Percentiles rank a stretch among this genome's conserved stretches.
Evolutionary conservation across 1,139 yeast genomes (phyloP).

Genomic region (Hyphopichia burtonii): DNA sequence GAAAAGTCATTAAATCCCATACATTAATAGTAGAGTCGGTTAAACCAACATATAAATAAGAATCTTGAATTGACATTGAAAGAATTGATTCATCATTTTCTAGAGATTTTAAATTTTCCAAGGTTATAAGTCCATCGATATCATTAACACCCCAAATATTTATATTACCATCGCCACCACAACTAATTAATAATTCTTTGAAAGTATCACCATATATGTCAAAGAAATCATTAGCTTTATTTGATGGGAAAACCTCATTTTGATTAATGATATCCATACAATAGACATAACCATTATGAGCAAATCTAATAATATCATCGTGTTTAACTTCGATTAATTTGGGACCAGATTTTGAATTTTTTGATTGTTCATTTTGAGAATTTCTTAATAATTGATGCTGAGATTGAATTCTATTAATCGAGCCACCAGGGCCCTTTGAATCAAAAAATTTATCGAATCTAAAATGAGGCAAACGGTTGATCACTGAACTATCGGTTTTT

Average conservation of each 20-base stretch:
- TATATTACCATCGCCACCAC: conserved; percentile 89
- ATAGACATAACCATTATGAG: conserved; percentile 89
- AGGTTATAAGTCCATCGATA: conserved; percentile 6
- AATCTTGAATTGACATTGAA: conserved; percentile 60
- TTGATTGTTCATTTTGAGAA: conserved; percentile 8
- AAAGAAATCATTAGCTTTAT: conserved; percentile 19
- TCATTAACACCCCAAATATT: conserved; percentile 63
- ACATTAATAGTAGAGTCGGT: conserved; percentile 70
- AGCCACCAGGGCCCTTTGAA: conserved; percentile 83
- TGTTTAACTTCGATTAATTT: conserved; percentile 66
- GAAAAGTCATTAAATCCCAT: conserved; percentile 83
- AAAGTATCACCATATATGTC: conserved; percentile 16
- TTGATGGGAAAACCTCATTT: conserved; percentile 5
- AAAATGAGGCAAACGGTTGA: conserved; percentile 65
- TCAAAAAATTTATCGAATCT: conserved; percentile 88
- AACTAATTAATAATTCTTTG: conserved; percentile 35
- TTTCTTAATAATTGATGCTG: conserved; percentile 27
- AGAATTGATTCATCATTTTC: conserved; percentile 70
- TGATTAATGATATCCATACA: conserved; percentile 49
- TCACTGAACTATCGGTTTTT: conserved; percentile 7
- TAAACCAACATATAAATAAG: conserved; percentile 77
- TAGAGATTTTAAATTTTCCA: conserved; percentile 37
- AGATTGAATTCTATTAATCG: conserved; percentile 33
- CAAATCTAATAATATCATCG: conserved; percentile 68
- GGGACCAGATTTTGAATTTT: conserved; percentile 9